phyloP scores from a whole-genome alignment of 2,329 filamentous ascomycete species.

The Huntiella savannae region DNA sequence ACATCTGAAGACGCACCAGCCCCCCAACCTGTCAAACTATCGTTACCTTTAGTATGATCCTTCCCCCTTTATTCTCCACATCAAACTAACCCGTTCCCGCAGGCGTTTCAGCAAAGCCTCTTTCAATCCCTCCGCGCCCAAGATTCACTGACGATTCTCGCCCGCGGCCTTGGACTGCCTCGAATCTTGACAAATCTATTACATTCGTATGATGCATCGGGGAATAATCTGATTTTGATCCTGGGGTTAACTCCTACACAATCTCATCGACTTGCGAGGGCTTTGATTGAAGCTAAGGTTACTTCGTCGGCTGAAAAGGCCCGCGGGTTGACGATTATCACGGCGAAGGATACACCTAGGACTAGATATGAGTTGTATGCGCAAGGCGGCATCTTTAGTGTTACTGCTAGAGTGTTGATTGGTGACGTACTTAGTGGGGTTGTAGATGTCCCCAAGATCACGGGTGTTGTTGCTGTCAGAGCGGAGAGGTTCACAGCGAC shows the following conservation, averaged over 20 bases:
- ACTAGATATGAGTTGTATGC: conserved; percentile 83
- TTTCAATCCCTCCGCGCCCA: conserved; percentile 78
- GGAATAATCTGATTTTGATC: conserved; percentile 78
- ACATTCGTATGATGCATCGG: conserved; percentile 89
- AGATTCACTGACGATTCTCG: conserved; percentile 85
- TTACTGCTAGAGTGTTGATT: conserved; percentile 87
- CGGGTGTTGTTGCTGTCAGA: conserved; percentile 72
- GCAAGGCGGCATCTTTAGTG: conserved; percentile 78
- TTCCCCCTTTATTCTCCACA: background rate
- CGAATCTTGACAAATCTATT: conserved; percentile 89
- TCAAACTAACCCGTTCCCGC: background rate
- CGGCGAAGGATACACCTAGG: conserved; percentile 84
- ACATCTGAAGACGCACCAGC: conserved; percentile 14
- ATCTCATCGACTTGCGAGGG: conserved; percentile 93
- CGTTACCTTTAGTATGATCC: conserved; percentile 47
- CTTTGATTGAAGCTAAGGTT: conserved; percentile 83
- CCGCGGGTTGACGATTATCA: conserved; percentile 74
- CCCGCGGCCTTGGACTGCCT: conserved; percentile 77
- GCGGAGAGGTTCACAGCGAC: conserved; percentile 75
- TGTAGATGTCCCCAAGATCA: conserved; percentile 66
- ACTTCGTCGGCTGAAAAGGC: conserved; percentile 58
- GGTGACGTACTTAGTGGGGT: conserved; percentile 79
- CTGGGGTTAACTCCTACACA: conserved; percentile 83
- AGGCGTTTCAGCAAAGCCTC: conserved; percentile 86
- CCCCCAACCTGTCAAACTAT: conserved; percentile 50